Evolutionary conservation across 2,329 filamentous ascomycete genomes (phyloP), one percentile per base, ranked within the genome.

Genomic region (Aureobasidium leucospermi): DNA sequence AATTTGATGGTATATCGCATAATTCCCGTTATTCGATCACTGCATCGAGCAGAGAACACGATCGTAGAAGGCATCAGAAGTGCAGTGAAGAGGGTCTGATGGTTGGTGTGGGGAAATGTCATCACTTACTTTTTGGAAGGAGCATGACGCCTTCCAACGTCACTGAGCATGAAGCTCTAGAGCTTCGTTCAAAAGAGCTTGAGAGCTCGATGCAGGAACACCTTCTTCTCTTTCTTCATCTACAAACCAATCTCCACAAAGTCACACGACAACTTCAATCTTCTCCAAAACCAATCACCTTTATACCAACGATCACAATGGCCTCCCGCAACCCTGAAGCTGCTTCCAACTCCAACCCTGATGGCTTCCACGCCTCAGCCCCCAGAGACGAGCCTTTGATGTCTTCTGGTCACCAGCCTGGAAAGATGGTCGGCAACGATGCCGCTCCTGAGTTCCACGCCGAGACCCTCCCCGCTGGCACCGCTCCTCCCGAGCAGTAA

Each of bases 401-500:
- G 23, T 36, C 29, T n/a, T 10, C 23, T 38, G 47, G 45, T 8
- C 56, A 59, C 46, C 38, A 59, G 45, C 56, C 56, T 29, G 47
- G 45, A 46, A 59, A 59, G 41, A 79, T 82, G 62, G 79, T 83
- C 60, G 81, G 81, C 66, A 82, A 84, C 64, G 84, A 86, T 57
- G 74, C 75, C 28, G 68, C 73, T 11, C 83, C 83, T 19, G 86
- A 88, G 67, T 90, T 88, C 76, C 76, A 80, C 66, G 80, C 82
- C 28, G 65, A 90, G 69, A 79, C 78, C 1, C 73, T 84, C 38
- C 79, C 85, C 0, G 73, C 85, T 0, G 87, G 87, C 61, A 81
- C 82, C 3, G 87, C 87, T 0, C 87, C 87, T 1, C 63, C 72
- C 1, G 69, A 72, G 45, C 28, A 32, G 58, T 59, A 39, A 31